A percentile compares a stretch with the other conserved stretches of the same genome.
Evolutionary conservation across 1,284 basidiomycete genomes (phyloP).

Genomic region (Ustanciosporium gigantosporum): DNA sequence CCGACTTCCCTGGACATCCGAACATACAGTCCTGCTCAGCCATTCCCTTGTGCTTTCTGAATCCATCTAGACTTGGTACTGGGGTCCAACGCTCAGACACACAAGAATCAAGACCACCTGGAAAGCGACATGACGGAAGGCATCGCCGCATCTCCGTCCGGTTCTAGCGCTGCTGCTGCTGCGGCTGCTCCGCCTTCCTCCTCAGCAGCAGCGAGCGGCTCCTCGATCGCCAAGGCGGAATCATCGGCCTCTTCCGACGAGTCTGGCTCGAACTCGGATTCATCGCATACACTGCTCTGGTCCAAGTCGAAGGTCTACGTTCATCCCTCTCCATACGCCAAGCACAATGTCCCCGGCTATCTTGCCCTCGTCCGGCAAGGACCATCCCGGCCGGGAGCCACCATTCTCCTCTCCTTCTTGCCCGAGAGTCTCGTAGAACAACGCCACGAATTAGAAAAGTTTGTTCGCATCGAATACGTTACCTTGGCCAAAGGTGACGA

Average conservation of each 20-base stretch:
- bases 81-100: no score
- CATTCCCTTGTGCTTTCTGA: no score
- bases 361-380: constrained; percentile 37
- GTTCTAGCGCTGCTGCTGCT: neutral
- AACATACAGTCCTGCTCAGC: no score
- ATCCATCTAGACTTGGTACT: no score
- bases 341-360: constrained; percentile 92
- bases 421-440: constrained; percentile 74
- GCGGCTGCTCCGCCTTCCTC: neutral
- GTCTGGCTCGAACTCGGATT: no score
- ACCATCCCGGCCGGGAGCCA: constrained; percentile 10
- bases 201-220: no score
- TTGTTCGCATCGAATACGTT: constrained; percentile 74
- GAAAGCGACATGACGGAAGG: no score
- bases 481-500: constrained; percentile 63
- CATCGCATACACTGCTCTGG: constrained; percentile 30
- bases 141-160: no score
- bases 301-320: constrained; percentile 47
- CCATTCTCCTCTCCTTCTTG: constrained; percentile 36
- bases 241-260: no score
- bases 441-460: constrained; percentile 72
- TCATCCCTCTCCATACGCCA: constrained; percentile 85
- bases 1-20: no score
- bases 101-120: no score
- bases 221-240: no score